Evolutionary conservation across 495 filamentous ascomycete species (phyloP).

Genomic region (Collariella sp.): DNA sequence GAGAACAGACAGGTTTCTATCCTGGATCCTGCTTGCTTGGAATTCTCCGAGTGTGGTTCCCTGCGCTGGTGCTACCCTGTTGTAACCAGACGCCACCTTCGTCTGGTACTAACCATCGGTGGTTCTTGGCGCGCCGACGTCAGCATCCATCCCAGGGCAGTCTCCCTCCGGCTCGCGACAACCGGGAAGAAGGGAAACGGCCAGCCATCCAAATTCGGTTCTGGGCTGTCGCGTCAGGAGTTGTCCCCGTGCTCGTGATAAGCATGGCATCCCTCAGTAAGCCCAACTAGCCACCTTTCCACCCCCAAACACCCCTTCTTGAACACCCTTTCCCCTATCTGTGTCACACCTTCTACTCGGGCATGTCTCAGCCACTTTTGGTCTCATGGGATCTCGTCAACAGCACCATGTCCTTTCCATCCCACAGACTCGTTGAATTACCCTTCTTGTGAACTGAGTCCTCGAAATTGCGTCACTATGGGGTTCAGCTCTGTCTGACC

Average conservation of each 20-base stretch:
- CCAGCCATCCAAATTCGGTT: background rate
- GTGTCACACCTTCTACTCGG: constrained; percentile 7
- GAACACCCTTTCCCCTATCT: background rate
- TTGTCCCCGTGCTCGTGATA: background rate
- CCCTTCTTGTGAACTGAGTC: background rate
- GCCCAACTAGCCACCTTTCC: constrained; percentile 13
- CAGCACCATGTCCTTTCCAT: background rate
- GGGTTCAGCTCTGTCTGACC: background rate
- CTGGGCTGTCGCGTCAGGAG: background rate
- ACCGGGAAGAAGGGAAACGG: background rate
- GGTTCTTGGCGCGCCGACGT: constrained; percentile 13
- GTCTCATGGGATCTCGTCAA: background rate
- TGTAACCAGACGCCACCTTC: background rate
- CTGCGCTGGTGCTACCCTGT: too few relatives aligned
- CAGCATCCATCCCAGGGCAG: constrained; percentile 10
- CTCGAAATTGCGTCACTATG: background rate
- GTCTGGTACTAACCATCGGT: background rate
- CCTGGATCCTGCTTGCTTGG: too few relatives aligned
- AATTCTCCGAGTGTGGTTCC: too few relatives aligned
- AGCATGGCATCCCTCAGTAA: constrained; percentile 35
- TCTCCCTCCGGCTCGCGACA: background rate
- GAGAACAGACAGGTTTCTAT: too few relatives aligned
- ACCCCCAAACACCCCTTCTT: constrained; percentile 2
- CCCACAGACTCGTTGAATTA: background rate
- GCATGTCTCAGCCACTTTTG: background rate